Conservation (phyloP, 1,284 basidiomycete species). For the Ganoderma meredithae region DNA sequence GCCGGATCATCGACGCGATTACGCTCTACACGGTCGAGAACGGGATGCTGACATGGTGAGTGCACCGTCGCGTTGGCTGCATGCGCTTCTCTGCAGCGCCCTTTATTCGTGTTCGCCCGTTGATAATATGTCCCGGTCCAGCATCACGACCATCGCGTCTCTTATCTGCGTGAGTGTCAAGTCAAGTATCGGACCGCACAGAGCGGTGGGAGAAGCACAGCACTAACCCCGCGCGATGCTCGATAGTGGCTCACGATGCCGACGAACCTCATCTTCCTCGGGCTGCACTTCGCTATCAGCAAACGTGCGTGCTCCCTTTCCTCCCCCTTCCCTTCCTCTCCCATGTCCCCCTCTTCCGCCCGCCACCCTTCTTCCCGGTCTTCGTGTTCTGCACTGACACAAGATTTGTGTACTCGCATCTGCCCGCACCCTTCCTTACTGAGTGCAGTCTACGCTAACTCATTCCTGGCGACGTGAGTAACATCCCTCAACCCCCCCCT, state of each 20-base stretch:
- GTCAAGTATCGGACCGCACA: background rate
- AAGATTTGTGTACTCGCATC: background rate
- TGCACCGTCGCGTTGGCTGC: background rate
- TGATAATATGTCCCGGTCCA: background rate
- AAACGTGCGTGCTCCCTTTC: slow-evolving; percentile 46
- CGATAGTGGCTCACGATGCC: slow-evolving; percentile 46
- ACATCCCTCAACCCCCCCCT: background rate
- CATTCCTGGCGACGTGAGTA: slow-evolving; percentile 49
- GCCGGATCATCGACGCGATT: slow-evolving; percentile 54
- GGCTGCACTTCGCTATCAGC: slow-evolving; percentile 57
- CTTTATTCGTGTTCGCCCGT: background rate
- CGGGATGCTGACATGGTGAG: slow-evolving; percentile 57
- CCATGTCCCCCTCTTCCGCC: background rate
- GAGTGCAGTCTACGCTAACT: slow-evolving; percentile 50
- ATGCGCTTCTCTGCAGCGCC: no score
- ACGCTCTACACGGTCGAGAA: slow-evolving; percentile 62
- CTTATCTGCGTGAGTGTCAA: slow-evolving; percentile 53
- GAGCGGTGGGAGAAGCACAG: background rate
- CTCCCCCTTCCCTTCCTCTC: background rate
- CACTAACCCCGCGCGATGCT: background rate
- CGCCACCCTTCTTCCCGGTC: background rate
- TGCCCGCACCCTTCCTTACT: background rate
- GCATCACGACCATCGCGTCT: slow-evolving; percentile 51
- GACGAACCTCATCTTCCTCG: slow-evolving; percentile 56
- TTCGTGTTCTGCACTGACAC: background rate